phyloP scores from a whole-genome alignment of 1,284 basidiomycete species.

The Trichosporon inkin region DNA sequence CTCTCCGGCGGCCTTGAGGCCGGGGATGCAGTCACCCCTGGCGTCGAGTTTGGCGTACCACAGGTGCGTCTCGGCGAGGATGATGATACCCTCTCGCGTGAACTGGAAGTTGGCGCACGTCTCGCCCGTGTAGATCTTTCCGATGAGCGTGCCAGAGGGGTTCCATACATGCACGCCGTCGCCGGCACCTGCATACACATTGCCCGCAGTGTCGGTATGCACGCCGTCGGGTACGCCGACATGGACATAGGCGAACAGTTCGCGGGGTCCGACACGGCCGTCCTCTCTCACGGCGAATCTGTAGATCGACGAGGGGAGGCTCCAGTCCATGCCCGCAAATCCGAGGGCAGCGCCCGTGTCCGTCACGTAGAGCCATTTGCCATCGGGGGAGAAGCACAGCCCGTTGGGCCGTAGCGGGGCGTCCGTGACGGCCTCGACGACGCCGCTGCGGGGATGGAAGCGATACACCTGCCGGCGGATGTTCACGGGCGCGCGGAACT shows the following conservation, averaged over 20 bases:
- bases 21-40: slow-evolving; percentile 36
- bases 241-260: slow-evolving; percentile 66
- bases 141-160: slow-evolving; percentile 60
- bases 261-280: slow-evolving; percentile 60
- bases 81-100: slow-evolving; percentile 62
- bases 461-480: slow-evolving; percentile 70
- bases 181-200: slow-evolving; percentile 64
- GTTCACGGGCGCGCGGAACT: slow-evolving; percentile 62
- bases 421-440: slow-evolving; percentile 65
- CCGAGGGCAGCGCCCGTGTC: slow-evolving; percentile 41
- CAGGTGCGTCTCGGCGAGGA: slow-evolving; percentile 64
- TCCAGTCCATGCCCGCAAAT: slow-evolving; percentile 59
- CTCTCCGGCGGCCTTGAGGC: slow-evolving; percentile 1
- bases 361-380: slow-evolving; percentile 60
- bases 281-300: slow-evolving; percentile 47
- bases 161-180: slow-evolving; percentile 74
- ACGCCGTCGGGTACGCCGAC: slow-evolving; percentile 62
- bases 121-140: slow-evolving; percentile 66
- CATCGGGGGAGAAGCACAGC: slow-evolving; percentile 61
- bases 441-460: slow-evolving; percentile 61
- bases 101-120: slow-evolving; percentile 62
- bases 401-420: slow-evolving; percentile 55
- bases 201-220: slow-evolving; percentile 60
- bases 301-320: slow-evolving; percentile 68
- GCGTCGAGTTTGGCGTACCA: slow-evolving; percentile 60